Conservation (phyloP, 805 yeast species). For the Yarrowia phangngaensis region DNA sequence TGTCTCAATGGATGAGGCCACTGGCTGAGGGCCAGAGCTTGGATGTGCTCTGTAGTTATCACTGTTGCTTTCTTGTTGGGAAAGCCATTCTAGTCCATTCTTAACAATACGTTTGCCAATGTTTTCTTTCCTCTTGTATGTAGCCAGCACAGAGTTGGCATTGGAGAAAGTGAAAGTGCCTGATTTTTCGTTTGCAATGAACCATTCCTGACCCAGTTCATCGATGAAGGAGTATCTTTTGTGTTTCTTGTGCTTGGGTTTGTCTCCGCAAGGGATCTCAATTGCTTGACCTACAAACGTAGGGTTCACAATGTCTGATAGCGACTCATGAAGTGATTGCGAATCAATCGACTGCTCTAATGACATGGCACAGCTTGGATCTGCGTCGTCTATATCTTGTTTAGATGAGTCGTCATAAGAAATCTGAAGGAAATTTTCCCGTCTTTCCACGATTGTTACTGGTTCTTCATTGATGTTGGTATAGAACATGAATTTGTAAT, state of each 20-base stretch:
- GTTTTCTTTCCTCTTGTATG: constrained; percentile 16
- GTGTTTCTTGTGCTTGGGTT: constrained; percentile 16
- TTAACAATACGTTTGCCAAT: constrained; percentile 23
- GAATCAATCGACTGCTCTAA: constrained; percentile 18
- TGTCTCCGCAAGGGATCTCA: constrained; percentile 21
- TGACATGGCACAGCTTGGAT: neutral
- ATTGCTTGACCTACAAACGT: constrained; percentile 21
- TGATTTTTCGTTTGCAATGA: constrained; percentile 16
- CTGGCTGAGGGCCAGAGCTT: constrained; percentile 20
- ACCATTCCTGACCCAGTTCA: constrained; percentile 24
- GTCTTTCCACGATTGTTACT: constrained; percentile 11
- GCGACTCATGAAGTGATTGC: constrained; percentile 16
- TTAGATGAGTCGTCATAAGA: constrained; percentile 14
- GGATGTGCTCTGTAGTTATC: constrained; percentile 9
- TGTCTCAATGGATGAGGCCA: constrained; percentile 17
- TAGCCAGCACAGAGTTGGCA: constrained; percentile 17
- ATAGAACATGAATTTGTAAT: constrained; percentile 16
- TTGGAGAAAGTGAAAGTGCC: constrained; percentile 12
- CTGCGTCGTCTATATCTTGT: neutral
- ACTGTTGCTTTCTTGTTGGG: constrained; percentile 17
- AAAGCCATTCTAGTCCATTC: constrained; percentile 23
- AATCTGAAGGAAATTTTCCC: constrained; percentile 19
- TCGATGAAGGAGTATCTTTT: constrained; percentile 21
- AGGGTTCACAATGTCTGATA: constrained; percentile 22
- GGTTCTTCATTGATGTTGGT: constrained; percentile 25